These are phyloP conservation scores for Barbarea vulgaris DNA, from an alignment of 345 rosid species.

Conservation along the genomic window DNA sequence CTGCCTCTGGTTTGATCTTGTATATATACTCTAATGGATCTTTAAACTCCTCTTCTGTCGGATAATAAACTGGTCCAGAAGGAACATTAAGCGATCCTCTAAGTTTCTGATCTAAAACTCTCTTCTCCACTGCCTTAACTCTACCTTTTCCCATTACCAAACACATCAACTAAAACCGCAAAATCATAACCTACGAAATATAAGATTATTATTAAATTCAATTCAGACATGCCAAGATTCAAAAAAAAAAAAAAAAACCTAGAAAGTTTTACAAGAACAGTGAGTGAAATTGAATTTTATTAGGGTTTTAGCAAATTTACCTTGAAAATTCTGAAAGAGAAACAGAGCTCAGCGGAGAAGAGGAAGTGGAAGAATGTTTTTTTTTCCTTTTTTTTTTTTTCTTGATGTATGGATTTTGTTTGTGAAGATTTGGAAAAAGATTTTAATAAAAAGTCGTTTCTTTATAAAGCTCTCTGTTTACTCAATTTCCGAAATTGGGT, in stretches of 20 bases:
- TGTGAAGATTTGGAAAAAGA: slow-evolving; percentile 13
- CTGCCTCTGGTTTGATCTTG: slow-evolving; percentile 89
- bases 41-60: slow-evolving; percentile 77
- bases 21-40: slow-evolving; percentile 80
- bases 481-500: slow-evolving; percentile 37
- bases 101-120: slow-evolving; percentile 61
- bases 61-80: slow-evolving; percentile 76
- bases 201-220: background rate
- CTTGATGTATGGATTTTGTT: slow-evolving; percentile 8
- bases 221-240: background rate
- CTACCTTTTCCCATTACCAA: slow-evolving; percentile 87
- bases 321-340: slow-evolving; percentile 30
- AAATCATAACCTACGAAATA: slow-evolving; percentile 42
- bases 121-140: slow-evolving; percentile 77
- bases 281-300: slow-evolving; percentile 36
- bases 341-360: slow-evolving; percentile 30
- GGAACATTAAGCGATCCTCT: slow-evolving; percentile 54
- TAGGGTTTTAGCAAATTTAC: slow-evolving; percentile 62
- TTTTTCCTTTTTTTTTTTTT: background rate
- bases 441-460: slow-evolving; percentile 25
- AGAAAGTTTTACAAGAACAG: background rate
- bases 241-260: slow-evolving; percentile 10
- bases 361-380: slow-evolving; percentile 24
- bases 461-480: slow-evolving; percentile 29
- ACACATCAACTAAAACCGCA: slow-evolving; percentile 33